phyloP scores from a whole-genome alignment of 306 rosid species.

The Aeschynomene evenia region DNA sequence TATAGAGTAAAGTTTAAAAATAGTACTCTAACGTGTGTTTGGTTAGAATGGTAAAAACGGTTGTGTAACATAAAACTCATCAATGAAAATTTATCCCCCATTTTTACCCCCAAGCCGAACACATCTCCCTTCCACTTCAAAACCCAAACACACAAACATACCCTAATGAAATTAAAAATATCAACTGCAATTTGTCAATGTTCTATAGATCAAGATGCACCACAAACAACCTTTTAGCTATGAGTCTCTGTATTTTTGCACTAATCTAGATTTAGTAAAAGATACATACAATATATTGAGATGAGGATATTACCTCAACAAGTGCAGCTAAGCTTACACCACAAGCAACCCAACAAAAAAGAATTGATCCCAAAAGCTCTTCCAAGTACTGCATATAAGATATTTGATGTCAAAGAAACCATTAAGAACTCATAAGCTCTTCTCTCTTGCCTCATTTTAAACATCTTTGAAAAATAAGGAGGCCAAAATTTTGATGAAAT shows the following conservation, averaged over 20 bases:
- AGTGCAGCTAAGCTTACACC: constrained; percentile 88
- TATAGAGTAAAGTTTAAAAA: too few species aligned
- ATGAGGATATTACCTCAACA: constrained; percentile 64
- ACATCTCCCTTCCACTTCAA: too few species aligned
- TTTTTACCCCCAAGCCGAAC: too few species aligned
- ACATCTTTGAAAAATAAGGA: neutral
- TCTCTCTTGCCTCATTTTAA: neutral
- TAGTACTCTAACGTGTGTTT: too few species aligned
- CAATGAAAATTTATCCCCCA: too few species aligned
- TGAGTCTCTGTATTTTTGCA: constrained; percentile 1
- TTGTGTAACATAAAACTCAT: too few species aligned
- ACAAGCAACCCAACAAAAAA: constrained; percentile 91
- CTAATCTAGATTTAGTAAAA: neutral
- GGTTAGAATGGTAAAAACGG: too few species aligned
- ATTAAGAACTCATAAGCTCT: constrained; percentile 15
- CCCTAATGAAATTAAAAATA: constrained; percentile 6
- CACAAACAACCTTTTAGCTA: neutral
- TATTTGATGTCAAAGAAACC: neutral
- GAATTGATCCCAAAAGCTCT: constrained; percentile 75
- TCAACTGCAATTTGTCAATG: neutral
- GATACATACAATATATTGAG: neutral
- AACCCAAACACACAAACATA: too few species aligned
- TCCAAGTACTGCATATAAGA: constrained; percentile 80
- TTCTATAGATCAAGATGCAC: constrained; percentile 2
- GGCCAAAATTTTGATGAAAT: neutral